These are phyloP conservation scores for Capronia americana DNA, from an alignment of 2,329 filamentous ascomycete species.

Conservation along the genomic window DNA sequence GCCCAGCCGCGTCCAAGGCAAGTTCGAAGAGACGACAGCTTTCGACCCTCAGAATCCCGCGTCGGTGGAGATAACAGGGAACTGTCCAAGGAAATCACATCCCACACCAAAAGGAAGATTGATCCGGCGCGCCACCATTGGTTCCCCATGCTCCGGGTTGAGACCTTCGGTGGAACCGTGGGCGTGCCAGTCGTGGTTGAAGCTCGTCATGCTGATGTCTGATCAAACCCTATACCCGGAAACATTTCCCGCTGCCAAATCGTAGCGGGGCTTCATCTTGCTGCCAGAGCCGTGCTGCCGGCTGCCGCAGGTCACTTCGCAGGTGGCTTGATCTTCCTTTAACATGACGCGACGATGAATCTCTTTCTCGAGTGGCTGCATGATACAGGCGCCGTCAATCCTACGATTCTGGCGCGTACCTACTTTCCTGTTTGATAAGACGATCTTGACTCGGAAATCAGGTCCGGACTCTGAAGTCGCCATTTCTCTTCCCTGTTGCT, in stretches of 20 bases:
- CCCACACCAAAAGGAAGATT: neutral
- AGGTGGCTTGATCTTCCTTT: neutral
- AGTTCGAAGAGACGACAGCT: neutral
- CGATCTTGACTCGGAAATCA: neutral
- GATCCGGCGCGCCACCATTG: neutral
- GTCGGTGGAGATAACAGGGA: neutral
- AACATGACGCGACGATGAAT: neutral
- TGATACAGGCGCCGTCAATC: neutral
- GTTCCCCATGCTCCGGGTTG: neutral
- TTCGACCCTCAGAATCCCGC: neutral
- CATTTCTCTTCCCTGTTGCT: neutral
- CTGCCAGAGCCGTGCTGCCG: neutral
- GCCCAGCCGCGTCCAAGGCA: neutral
- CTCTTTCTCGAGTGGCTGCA: neutral
- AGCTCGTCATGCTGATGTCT: neutral
- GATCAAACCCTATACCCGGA: conserved; percentile 3
- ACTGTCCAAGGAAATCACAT: too few relatives aligned
- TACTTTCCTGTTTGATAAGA: neutral
- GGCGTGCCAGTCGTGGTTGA: neutral
- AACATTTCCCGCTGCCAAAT: neutral
- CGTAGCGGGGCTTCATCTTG: neutral
- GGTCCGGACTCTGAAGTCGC: neutral
- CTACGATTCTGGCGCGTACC: neutral
- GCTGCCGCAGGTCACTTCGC: neutral
- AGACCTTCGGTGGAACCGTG: neutral